Percentiles rank a stretch among this genome's conserved stretches.
These are phyloP conservation scores for Petasospora fabianii DNA, from an alignment of 1,139 yeast species.

Conservation along the genomic window DNA sequence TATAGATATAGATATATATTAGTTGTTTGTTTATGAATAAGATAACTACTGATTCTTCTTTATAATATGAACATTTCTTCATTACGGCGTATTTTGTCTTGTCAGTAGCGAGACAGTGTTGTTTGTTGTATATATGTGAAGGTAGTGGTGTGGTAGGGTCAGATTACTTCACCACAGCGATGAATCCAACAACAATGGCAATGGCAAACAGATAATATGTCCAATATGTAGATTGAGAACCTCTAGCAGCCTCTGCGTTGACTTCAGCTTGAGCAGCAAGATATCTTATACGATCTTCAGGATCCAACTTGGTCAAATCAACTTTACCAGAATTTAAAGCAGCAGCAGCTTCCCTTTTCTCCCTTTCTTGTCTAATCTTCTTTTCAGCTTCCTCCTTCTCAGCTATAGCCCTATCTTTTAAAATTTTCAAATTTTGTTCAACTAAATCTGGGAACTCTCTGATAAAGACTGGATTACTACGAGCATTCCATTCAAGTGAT, in stretches of 20 bases:
- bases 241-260: constrained; percentile 4
- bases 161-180: constrained; percentile 17
- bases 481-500: constrained; percentile 64
- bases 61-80: no score
- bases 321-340: constrained; percentile 6
- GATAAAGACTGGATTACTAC: constrained; percentile 44
- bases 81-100: no score
- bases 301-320: constrained; percentile 36
- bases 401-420: constrained; percentile 14
- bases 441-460: constrained; percentile 67
- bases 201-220: constrained; percentile 32
- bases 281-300: constrained; percentile 46
- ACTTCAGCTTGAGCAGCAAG: constrained; percentile 17
- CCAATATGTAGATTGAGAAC: constrained; percentile 23
- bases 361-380: constrained; percentile 6
- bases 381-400: constrained; percentile 7
- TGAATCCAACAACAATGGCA: constrained; percentile 29
- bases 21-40: no score
- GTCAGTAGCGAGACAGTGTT: no score
- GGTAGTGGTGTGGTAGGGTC: neutral
- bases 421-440: constrained; percentile 38
- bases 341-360: constrained; percentile 1
- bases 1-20: no score
- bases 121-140: no score
- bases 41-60: no score